Conservation (phyloP, 2,329 filamentous ascomycete species). For the Zopfia rhizophila region DNA sequence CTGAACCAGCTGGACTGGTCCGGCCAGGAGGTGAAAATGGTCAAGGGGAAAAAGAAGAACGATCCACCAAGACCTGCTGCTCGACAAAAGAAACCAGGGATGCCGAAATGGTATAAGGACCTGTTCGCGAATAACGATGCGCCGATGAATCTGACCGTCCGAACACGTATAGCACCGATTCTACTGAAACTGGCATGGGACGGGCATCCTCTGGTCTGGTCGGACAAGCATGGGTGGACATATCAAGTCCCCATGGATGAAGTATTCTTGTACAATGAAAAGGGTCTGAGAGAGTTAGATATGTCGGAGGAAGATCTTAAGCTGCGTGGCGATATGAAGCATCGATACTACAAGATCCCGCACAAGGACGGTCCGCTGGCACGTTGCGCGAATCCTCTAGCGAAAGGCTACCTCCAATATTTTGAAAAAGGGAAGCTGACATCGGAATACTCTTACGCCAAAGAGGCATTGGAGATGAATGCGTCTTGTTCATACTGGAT, state of each 20-base stretch:
- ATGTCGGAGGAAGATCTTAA: constrained; percentile 75
- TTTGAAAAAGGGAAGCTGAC: constrained; percentile 90
- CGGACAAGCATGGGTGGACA: constrained; percentile 91
- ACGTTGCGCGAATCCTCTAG: constrained; percentile 85
- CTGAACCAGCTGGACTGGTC: constrained; percentile 94
- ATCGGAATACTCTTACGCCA: constrained; percentile 89
- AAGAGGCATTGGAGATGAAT: constrained; percentile 97
- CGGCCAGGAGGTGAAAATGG: constrained; percentile 89
- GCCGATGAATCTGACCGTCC: constrained; percentile 81
- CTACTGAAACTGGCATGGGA: constrained; percentile 89
- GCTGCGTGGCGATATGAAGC: constrained; percentile 72
- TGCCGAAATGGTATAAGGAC: constrained; percentile 96
- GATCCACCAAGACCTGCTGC: constrained; percentile 81
- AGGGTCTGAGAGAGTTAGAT: constrained; percentile 78
- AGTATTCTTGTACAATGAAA: constrained; percentile 71
- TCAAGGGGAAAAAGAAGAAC: constrained; percentile 87
- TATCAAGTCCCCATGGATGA: constrained; percentile 78
- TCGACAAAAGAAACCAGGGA: constrained; percentile 91
- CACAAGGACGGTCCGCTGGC: constrained; percentile 93
- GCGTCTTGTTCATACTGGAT: constrained; percentile 99
- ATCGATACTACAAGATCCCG: constrained; percentile 89
- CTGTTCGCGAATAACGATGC: constrained; percentile 76
- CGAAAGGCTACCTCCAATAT: constrained; percentile 88
- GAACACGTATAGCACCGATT: constrained; percentile 87
- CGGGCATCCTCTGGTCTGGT: constrained; percentile 90